These are phyloP conservation scores for Albophoma yamanashiensis DNA, from an alignment of 2,329 filamentous ascomycete genomes.

Conservation along the genomic window DNA sequence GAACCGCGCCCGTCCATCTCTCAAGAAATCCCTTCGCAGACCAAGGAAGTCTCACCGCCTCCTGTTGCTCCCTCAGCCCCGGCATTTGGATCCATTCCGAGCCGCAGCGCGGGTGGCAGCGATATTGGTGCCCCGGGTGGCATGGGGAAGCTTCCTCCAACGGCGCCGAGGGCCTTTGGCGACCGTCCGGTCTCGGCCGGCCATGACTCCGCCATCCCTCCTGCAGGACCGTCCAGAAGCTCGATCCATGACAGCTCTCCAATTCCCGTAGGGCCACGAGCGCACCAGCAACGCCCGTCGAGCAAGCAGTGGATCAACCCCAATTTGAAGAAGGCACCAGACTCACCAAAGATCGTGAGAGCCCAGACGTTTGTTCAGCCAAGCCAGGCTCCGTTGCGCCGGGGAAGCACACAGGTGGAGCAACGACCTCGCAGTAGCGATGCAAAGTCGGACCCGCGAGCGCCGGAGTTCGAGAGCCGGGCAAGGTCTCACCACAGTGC, in stretches of 20 bases:
- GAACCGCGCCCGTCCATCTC: slow-evolving; percentile 35
- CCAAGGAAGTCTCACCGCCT: slow-evolving; percentile 45
- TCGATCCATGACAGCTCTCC: slow-evolving; percentile 29
- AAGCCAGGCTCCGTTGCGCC: slow-evolving; percentile 24
- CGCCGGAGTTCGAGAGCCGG: slow-evolving; percentile 21
- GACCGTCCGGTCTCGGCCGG: slow-evolving; percentile 37
- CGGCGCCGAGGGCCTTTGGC: slow-evolving; percentile 39
- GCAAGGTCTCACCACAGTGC: slow-evolving; percentile 29
- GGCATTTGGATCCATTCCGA: slow-evolving; percentile 45
- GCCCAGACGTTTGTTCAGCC: slow-evolving; percentile 38
- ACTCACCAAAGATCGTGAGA: slow-evolving; percentile 40
- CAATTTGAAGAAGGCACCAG: slow-evolving; percentile 37
- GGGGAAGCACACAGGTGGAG: slow-evolving; percentile 24
- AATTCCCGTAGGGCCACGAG: slow-evolving; percentile 43
- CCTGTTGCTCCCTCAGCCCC: slow-evolving; percentile 47
- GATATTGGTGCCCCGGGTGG: slow-evolving; percentile 17
- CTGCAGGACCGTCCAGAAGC: slow-evolving; percentile 31
- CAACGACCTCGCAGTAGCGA: slow-evolving; percentile 42
- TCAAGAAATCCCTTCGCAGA: slow-evolving; percentile 34
- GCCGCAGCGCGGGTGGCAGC: slow-evolving; percentile 25
- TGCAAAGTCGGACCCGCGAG: slow-evolving; percentile 32
- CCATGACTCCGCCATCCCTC: slow-evolving; percentile 20
- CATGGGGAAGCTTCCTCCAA: slow-evolving; percentile 40
- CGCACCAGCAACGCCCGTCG: slow-evolving; percentile 39
- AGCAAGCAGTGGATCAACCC: slow-evolving; percentile 53